phyloP scores from a whole-genome alignment of 257 asterid species.

The Plantago major region DNA sequence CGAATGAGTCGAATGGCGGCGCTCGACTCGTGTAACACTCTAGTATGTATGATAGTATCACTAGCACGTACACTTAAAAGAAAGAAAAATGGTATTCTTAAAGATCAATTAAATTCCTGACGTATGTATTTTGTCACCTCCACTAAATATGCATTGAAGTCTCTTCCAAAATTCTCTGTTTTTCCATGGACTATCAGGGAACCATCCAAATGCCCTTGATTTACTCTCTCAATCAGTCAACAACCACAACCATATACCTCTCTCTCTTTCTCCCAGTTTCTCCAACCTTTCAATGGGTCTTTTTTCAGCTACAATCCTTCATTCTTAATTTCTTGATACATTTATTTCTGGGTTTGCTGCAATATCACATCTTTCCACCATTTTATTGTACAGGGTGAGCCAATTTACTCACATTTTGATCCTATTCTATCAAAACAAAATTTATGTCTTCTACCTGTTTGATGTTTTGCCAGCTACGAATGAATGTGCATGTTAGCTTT shows the following conservation, averaged over 20 bases:
- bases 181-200: neutral
- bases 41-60: too few species aligned
- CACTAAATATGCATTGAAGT: too few species aligned
- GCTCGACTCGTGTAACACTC: too few species aligned
- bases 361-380: neutral
- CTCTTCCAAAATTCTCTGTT: neutral
- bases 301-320: constrained; percentile 3
- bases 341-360: neutral
- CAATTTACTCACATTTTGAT: neutral
- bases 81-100: too few species aligned
- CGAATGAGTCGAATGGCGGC: too few species aligned
- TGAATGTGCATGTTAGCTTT: neutral
- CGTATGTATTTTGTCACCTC: too few species aligned
- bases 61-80: too few species aligned
- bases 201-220: constrained; percentile 3
- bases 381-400: constrained; percentile 4
- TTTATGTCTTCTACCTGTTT: neutral
- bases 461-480: too few species aligned
- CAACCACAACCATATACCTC: constrained; percentile 1
- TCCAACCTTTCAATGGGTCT: constrained; percentile 13
- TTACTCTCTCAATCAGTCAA: neutral
- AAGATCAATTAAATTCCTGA: too few species aligned
- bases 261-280: constrained; percentile 12
- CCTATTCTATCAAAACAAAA: neutral
- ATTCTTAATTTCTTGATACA: neutral